Percentiles rank a stretch among this genome's conserved stretches.
Conservation (phyloP, 2,329 filamentous ascomycete genomes). For the Fusarium sp. region DNA sequence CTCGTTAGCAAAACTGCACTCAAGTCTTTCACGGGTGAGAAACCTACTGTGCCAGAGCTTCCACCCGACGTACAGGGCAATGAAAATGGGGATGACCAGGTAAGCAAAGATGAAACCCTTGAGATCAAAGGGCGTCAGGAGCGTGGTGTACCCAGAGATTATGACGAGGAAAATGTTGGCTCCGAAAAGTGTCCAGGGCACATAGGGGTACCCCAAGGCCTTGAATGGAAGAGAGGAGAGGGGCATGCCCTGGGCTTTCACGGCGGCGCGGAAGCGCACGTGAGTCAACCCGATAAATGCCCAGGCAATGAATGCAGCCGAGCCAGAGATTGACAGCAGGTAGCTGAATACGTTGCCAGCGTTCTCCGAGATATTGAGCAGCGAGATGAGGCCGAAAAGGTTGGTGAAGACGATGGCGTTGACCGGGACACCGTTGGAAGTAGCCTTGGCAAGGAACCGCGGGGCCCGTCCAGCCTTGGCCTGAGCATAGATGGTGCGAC, state of each 20-base stretch:
- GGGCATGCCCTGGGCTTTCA: conserved; percentile 72
- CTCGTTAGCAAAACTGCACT: not conserved
- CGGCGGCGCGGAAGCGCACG: conserved; percentile 75
- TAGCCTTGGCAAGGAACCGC: not conserved
- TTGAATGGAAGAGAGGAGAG: conserved; percentile 74
- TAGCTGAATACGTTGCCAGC: conserved; percentile 70
- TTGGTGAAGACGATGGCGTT: not conserved
- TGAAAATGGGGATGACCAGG: conserved; percentile 77
- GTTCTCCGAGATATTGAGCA: conserved; percentile 61
- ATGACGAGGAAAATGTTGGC: conserved; percentile 72
- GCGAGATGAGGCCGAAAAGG: conserved; percentile 48
- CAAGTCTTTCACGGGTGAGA: not conserved
- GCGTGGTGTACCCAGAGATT: conserved; percentile 77
- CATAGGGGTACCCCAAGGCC: conserved; percentile 74
- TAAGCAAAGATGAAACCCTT: conserved; percentile 74
- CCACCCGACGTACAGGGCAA: conserved; percentile 61
- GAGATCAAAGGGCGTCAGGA: conserved; percentile 71
- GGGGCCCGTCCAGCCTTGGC: not conserved
- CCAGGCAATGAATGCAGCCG: conserved; percentile 73
- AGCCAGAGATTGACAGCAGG: not conserved
- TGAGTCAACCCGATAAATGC: conserved; percentile 76
- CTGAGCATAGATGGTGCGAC: not conserved
- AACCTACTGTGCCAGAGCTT: conserved; percentile 24
- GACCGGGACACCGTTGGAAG: not conserved
- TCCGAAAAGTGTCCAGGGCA: conserved; percentile 67